phyloP scores from a whole-genome alignment of 139 green algal genomes.

The Eudorina sp. region DNA sequence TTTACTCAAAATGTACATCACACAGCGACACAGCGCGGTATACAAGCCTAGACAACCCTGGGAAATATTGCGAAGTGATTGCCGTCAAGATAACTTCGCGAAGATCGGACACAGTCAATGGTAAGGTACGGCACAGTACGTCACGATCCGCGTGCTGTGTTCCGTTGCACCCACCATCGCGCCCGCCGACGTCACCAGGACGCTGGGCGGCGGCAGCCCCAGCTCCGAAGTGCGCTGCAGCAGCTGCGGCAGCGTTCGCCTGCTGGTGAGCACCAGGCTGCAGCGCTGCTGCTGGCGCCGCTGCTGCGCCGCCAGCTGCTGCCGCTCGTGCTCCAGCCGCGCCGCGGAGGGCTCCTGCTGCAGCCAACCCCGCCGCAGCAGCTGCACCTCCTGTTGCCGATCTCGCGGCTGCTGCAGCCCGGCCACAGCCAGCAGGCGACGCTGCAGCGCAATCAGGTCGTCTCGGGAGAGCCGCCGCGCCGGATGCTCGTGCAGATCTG shows the following conservation, averaged over 20 bases:
- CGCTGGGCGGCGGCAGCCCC: slow-evolving; percentile 13
- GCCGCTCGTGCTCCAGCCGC: neutral
- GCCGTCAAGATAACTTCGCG: no score
- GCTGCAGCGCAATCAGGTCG: neutral
- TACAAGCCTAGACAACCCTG: no score
- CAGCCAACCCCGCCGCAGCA: neutral
- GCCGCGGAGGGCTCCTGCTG: neutral
- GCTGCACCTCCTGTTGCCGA: neutral
- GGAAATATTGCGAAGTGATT: no score
- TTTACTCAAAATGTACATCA: no score
- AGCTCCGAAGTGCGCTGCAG: slow-evolving; percentile 6
- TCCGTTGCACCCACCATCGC: slow-evolving; percentile 46
- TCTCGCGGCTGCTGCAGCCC: neutral
- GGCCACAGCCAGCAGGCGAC: neutral
- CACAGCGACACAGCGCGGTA: no score
- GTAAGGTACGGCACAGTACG: no score
- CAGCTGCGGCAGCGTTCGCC: slow-evolving; percentile 30
- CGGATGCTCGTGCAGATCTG: no score
- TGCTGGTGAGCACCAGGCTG: slow-evolving; percentile 36
- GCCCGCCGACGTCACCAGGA: slow-evolving; percentile 22
- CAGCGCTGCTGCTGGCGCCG: neutral
- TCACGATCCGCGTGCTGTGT: no score
- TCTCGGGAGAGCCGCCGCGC: neutral
- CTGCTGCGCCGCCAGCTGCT: neutral
- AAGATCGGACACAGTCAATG: no score